Percentiles rank a stretch among this genome's conserved stretches.
phyloP scores from a whole-genome alignment of 2,329 filamentous ascomycete genomes.

The Geosmithia putterillii region DNA sequence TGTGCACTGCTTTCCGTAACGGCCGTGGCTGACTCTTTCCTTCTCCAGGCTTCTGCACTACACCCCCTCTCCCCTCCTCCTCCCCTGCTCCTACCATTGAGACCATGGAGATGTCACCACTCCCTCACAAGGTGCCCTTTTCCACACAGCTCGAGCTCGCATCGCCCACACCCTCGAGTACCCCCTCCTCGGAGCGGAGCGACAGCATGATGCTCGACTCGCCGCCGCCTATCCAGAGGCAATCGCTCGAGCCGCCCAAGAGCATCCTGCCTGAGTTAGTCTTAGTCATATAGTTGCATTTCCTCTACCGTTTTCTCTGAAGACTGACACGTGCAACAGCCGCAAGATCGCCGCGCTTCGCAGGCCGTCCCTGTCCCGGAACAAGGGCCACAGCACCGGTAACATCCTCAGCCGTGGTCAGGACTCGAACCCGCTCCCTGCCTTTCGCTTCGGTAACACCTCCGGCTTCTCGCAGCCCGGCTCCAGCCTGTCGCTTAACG shows the following conservation, averaged over 20 bases:
- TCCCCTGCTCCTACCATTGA: slow-evolving; percentile 64
- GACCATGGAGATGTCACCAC: slow-evolving; percentile 84
- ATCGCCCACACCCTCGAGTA: slow-evolving; percentile 56
- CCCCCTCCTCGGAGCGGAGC: slow-evolving; percentile 27
- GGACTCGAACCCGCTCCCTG: slow-evolving; percentile 53
- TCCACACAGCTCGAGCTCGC: slow-evolving; percentile 52
- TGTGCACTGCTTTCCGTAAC: background rate
- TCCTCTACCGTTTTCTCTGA: slow-evolving; percentile 6
- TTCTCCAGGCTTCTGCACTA: slow-evolving; percentile 58
- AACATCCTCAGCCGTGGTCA: slow-evolving; percentile 47
- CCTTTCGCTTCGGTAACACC: slow-evolving; percentile 59
- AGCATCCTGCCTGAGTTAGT: slow-evolving; percentile 41
- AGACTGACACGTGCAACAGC: slow-evolving; percentile 25
- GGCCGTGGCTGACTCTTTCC: slow-evolving; percentile 8
- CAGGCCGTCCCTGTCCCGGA: slow-evolving; percentile 61
- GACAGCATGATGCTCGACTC: slow-evolving; percentile 44
- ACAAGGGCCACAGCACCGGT: slow-evolving; percentile 63
- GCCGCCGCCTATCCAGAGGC: slow-evolving; percentile 35
- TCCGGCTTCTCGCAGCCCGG: slow-evolving; percentile 13
- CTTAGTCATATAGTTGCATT: slow-evolving; percentile 1
- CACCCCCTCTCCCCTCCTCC: slow-evolving; percentile 71
- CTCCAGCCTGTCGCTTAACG: slow-evolving; percentile 51
- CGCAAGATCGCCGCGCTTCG: slow-evolving; percentile 56
- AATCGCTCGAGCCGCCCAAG: slow-evolving; percentile 35
- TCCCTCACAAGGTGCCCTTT: slow-evolving; percentile 75